Percentiles rank a stretch among this genome's conserved stretches.
Conservation (phyloP, 805 yeast genomes). For the Hanseniaspora jakobsenii region DNA sequence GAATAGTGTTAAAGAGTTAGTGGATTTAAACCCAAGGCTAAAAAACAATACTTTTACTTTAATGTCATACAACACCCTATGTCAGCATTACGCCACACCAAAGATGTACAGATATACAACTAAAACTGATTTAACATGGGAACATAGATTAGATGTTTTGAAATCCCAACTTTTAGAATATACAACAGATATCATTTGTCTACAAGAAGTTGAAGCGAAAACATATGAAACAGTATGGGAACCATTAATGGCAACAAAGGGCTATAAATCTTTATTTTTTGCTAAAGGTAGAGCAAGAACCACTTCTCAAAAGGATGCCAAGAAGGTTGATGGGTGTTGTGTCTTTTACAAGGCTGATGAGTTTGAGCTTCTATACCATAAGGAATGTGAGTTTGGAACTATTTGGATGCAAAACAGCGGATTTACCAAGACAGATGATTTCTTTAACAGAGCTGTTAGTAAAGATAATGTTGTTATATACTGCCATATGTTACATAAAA, state of each 20-base stretch:
- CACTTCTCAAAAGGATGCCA: constrained; percentile 66
- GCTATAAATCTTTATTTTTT: constrained; percentile 72
- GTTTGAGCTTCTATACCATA: constrained; percentile 60
- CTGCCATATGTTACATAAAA: constrained; percentile 57
- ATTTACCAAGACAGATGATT: constrained; percentile 85
- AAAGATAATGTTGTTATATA: constrained; percentile 86
- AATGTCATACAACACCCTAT: constrained; percentile 78
- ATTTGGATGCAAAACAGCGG: constrained; percentile 71
- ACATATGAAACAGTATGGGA: constrained; percentile 80
- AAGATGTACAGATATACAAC: constrained; percentile 90
- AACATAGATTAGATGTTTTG: constrained; percentile 66
- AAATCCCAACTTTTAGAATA: constrained; percentile 56
- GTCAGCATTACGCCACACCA: constrained; percentile 91
- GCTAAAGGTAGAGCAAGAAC: constrained; percentile 88
- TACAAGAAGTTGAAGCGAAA: constrained; percentile 89
- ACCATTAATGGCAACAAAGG: constrained; percentile 56
- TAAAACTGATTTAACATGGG: constrained; percentile 94
- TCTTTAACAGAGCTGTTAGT: constrained; percentile 89
- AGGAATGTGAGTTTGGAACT: constrained; percentile 69
- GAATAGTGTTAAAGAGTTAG: constrained; percentile 18
- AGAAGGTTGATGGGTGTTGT: constrained; percentile 97
- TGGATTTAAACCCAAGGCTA: constrained; percentile 21
- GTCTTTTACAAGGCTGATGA: constrained; percentile 62
- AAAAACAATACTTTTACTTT: constrained; percentile 50
- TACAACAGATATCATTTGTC: constrained; percentile 68